A percentile compares a stretch with the other conserved stretches of the same genome.
Evolutionary conservation across 352 stramenopile genomes (phyloP).

Genomic region (Globisporangium paddicum): DNA sequence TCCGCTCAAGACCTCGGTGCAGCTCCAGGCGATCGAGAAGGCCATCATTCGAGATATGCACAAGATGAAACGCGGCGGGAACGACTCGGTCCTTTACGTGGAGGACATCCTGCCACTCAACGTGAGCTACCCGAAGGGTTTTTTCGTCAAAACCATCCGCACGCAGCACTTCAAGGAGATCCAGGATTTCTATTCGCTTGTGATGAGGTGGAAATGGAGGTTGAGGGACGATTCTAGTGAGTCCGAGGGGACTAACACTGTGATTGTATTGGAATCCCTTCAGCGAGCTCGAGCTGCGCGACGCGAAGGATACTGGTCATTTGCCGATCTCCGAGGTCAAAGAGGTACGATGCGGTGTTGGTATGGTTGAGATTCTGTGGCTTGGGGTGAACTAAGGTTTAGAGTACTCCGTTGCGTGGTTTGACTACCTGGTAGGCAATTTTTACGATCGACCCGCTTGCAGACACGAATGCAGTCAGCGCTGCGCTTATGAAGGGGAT

Average conservation of each 20-base stretch:
- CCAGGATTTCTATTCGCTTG: conserved; percentile 61
- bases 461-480: conserved; percentile 25
- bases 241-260: neutral
- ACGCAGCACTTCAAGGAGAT: conserved; percentile 85
- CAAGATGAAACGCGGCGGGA: conserved; percentile 66
- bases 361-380: neutral
- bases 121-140: conserved; percentile 45
- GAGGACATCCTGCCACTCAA: conserved; percentile 59
- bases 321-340: conserved; percentile 34
- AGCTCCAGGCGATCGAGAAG: conserved; percentile 74
- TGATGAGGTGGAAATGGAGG: conserved; percentile 37
- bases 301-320: conserved; percentile 35
- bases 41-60: conserved; percentile 74
- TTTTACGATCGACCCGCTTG: conserved; percentile 44
- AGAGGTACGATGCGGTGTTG: conserved; percentile 9
- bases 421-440: conserved; percentile 26
- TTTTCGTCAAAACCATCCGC: conserved; percentile 76
- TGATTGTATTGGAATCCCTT: neutral
- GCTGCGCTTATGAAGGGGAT: conserved; percentile 35
- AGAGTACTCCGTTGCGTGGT: neutral
- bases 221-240: neutral
- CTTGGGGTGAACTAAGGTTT: neutral
- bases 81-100: conserved; percentile 69
- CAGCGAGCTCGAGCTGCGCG: conserved; percentile 59
- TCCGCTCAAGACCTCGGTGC: conserved; percentile 63